Base-by-base conservation (phyloP, 306 rosid species). In the Boehmeria nivea region DNA sequence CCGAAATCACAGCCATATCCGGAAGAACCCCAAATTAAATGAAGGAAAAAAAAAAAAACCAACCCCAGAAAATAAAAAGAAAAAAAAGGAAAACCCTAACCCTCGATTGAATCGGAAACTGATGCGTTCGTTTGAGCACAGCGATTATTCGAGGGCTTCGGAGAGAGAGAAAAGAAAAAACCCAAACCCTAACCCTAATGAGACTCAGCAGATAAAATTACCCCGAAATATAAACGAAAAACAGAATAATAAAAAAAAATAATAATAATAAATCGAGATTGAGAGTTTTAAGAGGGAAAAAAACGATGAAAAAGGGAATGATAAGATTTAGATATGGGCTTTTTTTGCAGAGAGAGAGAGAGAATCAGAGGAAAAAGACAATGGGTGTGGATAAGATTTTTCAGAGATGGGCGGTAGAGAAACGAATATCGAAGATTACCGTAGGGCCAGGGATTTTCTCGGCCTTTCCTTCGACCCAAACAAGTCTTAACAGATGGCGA, bases 341-440 rank as follows among this genome's bases (percentile, higher is more conserved):
- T 8, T 10, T 48, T 21, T 16, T 50, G 55, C 39, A 27, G 57
- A 51, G 8, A 23, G 26, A 31, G 48, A 37, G 14, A 49, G 45
- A 48, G 70, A 51, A 40, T 72, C 48, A 52, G 66, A 65, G 69
- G 60, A 19, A 44, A 22, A 40, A 40, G 45, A 40, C n/a, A 40
- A 40, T 12, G 45, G 17, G 14, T 51, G 9, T 42, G 91, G 95
- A 85, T 88, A 85, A 85, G 95, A 74, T 72, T 75, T 19, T 40
- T 5, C n/a, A 27, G 76, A 34, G 66, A 80, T 82, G 15, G 77
- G 83, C 72, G 91, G 88, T 26, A 58, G 50, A 23, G 21, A 72
- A 53, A 21, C 24, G 66, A 24, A 44, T 15, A 26, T 51, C 4
- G 8, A 8, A 24, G 86, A 85, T 88, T 70, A 25, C 72, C 50